A percentile compares a stretch with the other conserved stretches of the same genome.
Conservation (phyloP, 2,329 filamentous ascomycete species). For the Blastomyces parvus region DNA sequence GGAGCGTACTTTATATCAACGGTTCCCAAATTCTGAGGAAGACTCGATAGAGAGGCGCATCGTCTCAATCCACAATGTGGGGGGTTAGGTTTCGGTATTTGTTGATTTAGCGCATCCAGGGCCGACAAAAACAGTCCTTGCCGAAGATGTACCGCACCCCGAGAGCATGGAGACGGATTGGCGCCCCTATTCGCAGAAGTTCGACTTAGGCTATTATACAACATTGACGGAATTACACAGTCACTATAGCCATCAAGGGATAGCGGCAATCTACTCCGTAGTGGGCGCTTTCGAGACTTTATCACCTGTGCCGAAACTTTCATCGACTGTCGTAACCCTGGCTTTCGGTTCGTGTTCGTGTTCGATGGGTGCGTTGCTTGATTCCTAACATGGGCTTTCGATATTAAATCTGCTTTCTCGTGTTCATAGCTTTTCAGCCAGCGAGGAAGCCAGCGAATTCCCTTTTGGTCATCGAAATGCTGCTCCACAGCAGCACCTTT, state of each 20-base stretch:
- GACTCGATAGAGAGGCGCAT: background rate
- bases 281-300: background rate
- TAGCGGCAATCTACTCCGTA: background rate
- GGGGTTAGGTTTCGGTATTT: background rate
- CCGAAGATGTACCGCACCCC: background rate
- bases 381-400: conserved; percentile 17
- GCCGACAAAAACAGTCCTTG: no score
- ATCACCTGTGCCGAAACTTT: background rate
- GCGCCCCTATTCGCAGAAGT: background rate
- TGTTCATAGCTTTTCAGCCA: conserved; percentile 23
- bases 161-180: background rate
- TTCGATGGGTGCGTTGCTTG: background rate
- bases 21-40: background rate
- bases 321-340: background rate
- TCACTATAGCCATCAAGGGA: conserved; percentile 4
- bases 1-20: background rate
- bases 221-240: background rate
- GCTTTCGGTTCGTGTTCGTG: background rate
- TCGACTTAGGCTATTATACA: background rate
- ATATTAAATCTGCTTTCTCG: conserved; percentile 19
- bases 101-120: background rate
- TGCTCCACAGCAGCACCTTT: conserved; percentile 16
- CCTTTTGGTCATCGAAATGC: conserved; percentile 16
- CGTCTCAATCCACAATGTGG: background rate
- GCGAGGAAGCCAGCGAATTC: conserved; percentile 21